phyloP scores from a whole-genome alignment of 2,329 filamentous ascomycete genomes.

The Gremmenia infestans region DNA sequence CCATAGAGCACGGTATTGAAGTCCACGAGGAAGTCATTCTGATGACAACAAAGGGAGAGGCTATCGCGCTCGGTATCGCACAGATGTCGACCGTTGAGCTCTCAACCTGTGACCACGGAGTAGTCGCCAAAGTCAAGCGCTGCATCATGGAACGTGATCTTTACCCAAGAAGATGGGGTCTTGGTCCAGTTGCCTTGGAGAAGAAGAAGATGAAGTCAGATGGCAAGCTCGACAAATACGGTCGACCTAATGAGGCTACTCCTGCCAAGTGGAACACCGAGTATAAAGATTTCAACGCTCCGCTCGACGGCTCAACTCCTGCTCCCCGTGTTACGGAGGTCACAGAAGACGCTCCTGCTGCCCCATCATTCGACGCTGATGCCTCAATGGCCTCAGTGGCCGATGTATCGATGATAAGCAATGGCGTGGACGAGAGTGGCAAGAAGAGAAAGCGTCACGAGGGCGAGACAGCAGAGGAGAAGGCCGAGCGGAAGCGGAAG shows the following conservation, averaged over 20 bases:
- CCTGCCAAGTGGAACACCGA: constrained; percentile 87
- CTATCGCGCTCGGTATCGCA: constrained; percentile 91
- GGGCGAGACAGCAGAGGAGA: constrained; percentile 66
- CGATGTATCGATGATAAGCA: constrained; percentile 42
- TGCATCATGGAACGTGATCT: constrained; percentile 99
- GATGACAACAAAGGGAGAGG: constrained; percentile 99
- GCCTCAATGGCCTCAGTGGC: constrained; percentile 20
- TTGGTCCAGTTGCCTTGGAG: constrained; percentile 86
- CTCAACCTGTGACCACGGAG: constrained; percentile 93
- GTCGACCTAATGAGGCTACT: constrained; percentile 85
- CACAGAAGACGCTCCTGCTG: constrained; percentile 37
- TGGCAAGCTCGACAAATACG: constrained; percentile 97
- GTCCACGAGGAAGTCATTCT: constrained; percentile 94
- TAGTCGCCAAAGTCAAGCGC: constrained; percentile 97
- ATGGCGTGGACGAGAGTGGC: constrained; percentile 51
- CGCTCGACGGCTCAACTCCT: constrained; percentile 35
- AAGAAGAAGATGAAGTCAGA: constrained; percentile 99
- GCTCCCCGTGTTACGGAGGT: constrained; percentile 39
- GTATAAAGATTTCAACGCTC: constrained; percentile 83
- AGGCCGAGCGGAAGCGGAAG: constrained; percentile 46
- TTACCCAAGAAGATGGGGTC: constrained; percentile 93
- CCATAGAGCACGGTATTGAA: constrained; percentile 77
- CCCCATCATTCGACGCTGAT: constrained; percentile 35
- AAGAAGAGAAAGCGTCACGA: constrained; percentile 80
- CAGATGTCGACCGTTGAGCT: constrained; percentile 98